Percentiles rank a stretch among this genome's conserved stretches.
Evolutionary conservation across 768 basidiomycete species (phyloP).

Genomic region (Lactarius tabidus): DNA sequence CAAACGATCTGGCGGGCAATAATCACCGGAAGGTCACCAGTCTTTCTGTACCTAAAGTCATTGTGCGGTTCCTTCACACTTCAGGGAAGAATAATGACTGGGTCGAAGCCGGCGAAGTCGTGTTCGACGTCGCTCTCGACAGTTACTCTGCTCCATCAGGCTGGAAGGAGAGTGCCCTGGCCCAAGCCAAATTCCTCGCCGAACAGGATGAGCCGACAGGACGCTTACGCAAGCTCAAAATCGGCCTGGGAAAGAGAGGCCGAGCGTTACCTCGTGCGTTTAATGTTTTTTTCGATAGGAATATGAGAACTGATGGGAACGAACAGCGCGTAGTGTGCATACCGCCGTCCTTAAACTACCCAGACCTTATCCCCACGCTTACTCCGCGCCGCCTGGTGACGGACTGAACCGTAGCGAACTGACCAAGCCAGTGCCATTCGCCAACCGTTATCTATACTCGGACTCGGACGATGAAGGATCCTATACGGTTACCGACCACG

Average conservation of each 20-base stretch:
- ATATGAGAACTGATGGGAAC: neutral
- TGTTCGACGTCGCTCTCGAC: conserved; percentile 58
- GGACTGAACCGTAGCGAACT: neutral
- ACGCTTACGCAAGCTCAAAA: conserved; percentile 54
- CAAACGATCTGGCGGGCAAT: conserved; percentile 71
- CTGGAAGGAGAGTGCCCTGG: conserved; percentile 45
- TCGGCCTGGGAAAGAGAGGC: conserved; percentile 16
- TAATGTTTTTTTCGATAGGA: neutral
- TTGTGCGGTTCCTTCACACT: conserved; percentile 48
- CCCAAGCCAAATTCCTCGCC: conserved; percentile 63
- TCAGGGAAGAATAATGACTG: conserved; percentile 45
- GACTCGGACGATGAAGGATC: conserved; percentile 66
- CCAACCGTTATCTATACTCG: conserved; percentile 32
- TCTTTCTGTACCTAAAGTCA: conserved; percentile 50
- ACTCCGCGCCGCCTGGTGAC: neutral
- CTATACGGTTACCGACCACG: conserved; percentile 62
- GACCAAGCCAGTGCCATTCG: conserved; percentile 17
- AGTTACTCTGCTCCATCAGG: conserved; percentile 61
- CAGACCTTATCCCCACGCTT: conserved; percentile 4
- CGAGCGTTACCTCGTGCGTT: conserved; percentile 3
- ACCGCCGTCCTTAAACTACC: conserved; percentile 14
- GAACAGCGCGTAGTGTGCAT: conserved; percentile 11
- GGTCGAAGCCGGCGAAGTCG: conserved; percentile 59
- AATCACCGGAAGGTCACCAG: conserved; percentile 61
- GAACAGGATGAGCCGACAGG: conserved; percentile 68